Conservation (phyloP, 139 green algal genomes). For the Desmodesmus armatus region DNA sequence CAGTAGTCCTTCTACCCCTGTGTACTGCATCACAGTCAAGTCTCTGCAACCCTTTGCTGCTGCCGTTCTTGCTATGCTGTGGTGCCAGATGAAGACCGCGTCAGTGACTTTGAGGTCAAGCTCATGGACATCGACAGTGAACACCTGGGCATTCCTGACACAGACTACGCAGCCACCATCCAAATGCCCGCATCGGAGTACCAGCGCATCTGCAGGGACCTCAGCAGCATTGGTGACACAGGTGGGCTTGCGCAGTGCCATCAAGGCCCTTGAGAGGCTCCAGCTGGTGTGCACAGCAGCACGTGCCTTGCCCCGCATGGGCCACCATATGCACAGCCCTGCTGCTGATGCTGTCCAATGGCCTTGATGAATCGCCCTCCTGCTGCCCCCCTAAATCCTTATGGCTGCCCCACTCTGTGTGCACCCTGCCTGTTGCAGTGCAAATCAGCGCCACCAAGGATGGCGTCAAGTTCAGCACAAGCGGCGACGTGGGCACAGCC, state of each 20-base stretch:
- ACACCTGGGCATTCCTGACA: conserved; percentile 98
- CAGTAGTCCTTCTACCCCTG: too few species aligned
- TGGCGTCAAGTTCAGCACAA: conserved; percentile 96
- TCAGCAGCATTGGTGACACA: conserved; percentile 95
- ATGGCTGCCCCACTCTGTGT: neutral
- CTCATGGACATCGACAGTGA: conserved; percentile 99
- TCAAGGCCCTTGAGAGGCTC: neutral
- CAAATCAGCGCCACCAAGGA: conserved; percentile 96
- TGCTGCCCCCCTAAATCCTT: neutral
- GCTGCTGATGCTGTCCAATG: neutral
- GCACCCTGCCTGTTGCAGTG: conserved; percentile 52
- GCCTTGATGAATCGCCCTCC: neutral
- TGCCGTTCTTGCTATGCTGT: neutral
- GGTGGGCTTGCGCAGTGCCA: conserved; percentile 43
- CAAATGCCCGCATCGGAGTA: conserved; percentile 94
- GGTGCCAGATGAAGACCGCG: conserved; percentile 77
- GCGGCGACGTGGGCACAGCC: conserved; percentile 95
- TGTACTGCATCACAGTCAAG: too few species aligned
- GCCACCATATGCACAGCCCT: neutral
- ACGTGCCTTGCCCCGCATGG: neutral
- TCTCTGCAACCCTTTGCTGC: too few species aligned
- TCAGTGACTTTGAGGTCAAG: conserved; percentile 98
- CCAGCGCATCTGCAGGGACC: conserved; percentile 91
- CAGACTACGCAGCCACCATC: conserved; percentile 90
- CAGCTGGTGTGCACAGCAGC: neutral